A percentile compares a stretch with the other conserved stretches of the same genome.
phyloP scores from a whole-genome alignment of 345 rosid species.

The Brassica nigra region DNA sequence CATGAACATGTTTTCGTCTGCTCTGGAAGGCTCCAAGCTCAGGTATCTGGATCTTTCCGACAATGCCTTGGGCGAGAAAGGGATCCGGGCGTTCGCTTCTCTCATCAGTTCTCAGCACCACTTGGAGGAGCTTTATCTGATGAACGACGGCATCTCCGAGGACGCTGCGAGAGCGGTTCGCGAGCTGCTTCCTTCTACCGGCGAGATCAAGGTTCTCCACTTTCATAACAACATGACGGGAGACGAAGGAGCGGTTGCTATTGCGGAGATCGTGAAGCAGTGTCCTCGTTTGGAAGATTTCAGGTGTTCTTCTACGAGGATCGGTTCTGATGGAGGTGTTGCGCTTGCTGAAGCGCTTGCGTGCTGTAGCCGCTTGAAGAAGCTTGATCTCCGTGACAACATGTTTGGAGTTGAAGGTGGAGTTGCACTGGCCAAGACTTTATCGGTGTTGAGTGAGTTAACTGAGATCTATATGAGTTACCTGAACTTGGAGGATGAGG shows the following conservation, averaged over 20 bases:
- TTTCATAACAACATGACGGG: conserved; percentile 96
- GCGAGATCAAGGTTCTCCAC: conserved; percentile 71
- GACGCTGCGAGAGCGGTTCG: conserved; percentile 82
- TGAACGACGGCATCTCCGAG: conserved; percentile 91
- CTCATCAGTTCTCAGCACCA: conserved; percentile 68
- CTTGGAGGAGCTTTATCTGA: conserved; percentile 79
- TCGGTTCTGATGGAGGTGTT: conserved; percentile 76
- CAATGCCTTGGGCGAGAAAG: conserved; percentile 95
- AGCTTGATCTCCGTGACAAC: conserved; percentile 88
- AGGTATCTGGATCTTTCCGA: conserved; percentile 76
- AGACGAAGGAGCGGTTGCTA: conserved; percentile 78
- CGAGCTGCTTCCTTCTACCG: conserved; percentile 79
- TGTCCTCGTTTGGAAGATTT: conserved; percentile 72
- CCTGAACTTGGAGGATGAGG: conserved; percentile 87
- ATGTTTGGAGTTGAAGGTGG: conserved; percentile 90
- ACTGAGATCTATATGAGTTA: conserved; percentile 80
- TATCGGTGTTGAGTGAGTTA: conserved; percentile 51
- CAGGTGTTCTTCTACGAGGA: conserved; percentile 77
- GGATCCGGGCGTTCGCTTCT: conserved; percentile 74
- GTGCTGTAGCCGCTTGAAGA: conserved; percentile 61
- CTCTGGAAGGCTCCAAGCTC: conserved; percentile 69
- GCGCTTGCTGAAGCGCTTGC: conserved; percentile 73
- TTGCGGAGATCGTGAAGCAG: conserved; percentile 60
- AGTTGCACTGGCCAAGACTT: conserved; percentile 59
- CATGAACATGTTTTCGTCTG: conserved; percentile 72